phyloP scores from a whole-genome alignment of 306 rosid genomes.

The Dryas drummondii region DNA sequence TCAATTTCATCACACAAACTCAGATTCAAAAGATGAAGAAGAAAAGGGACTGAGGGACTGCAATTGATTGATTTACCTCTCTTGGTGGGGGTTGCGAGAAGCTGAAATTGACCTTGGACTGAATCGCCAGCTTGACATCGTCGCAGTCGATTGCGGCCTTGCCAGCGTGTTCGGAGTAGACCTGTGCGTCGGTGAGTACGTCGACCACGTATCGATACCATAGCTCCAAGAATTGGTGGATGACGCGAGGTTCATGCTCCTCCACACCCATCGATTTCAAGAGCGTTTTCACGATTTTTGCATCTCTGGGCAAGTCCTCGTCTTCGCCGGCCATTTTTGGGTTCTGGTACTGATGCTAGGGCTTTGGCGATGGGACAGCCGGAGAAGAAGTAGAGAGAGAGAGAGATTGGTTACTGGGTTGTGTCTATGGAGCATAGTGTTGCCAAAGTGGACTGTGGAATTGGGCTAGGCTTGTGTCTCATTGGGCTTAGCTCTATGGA shows the following conservation, averaged over 20 bases:
- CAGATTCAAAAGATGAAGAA: not conserved
- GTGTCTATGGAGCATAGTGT: no score
- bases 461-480: no score
- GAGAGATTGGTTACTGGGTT: no score
- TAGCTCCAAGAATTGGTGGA: constrained; percentile 80
- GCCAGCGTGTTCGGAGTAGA: constrained; percentile 85
- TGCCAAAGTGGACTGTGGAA: no score
- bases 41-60: not conserved
- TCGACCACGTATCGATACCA: constrained; percentile 95
- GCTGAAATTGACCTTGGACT: constrained; percentile 84
- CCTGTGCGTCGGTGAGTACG: constrained; percentile 83
- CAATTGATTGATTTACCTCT: constrained; percentile 53
- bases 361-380: not conserved
- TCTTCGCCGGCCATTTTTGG: constrained; percentile 66
- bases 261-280: constrained; percentile 92
- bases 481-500: no score
- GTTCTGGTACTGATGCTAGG: constrained; percentile 5
- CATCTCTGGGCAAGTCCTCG: constrained; percentile 89
- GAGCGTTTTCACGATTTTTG: constrained; percentile 68
- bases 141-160: constrained; percentile 80
- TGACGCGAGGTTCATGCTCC: constrained; percentile 76
- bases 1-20: not conserved
- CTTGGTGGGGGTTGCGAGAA: constrained; percentile 97
- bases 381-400: not conserved
- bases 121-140: constrained; percentile 90